phyloP scores from a whole-genome alignment of 1,284 basidiomycete genomes.

The Peniophora sp. region DNA sequence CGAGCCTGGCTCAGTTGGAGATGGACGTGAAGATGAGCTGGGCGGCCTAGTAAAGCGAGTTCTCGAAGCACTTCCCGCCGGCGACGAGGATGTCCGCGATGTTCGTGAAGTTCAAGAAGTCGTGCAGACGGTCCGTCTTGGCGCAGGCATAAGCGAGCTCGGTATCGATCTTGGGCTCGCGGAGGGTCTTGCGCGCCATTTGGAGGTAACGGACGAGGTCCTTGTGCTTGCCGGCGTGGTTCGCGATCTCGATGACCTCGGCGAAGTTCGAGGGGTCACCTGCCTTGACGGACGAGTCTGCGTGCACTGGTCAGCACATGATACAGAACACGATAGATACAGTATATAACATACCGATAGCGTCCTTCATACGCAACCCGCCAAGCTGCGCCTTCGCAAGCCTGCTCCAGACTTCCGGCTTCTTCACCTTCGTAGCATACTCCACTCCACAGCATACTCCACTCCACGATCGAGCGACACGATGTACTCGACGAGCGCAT shows the following conservation, averaged over 20 bases:
- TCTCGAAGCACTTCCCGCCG: slow-evolving; percentile 99
- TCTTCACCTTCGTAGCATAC: slow-evolving; percentile 95
- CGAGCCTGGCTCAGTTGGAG: slow-evolving; percentile 97
- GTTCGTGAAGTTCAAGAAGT: slow-evolving; percentile 98
- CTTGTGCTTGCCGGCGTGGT: slow-evolving; percentile 95
- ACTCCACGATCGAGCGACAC: slow-evolving; percentile 96
- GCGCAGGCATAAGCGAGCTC: slow-evolving; percentile 96
- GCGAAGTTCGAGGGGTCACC: slow-evolving; percentile 93
- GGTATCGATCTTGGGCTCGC: slow-evolving; percentile 98
- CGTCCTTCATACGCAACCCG: slow-evolving; percentile 96
- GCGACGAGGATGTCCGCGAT: slow-evolving; percentile 95
- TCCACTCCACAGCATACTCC: no score
- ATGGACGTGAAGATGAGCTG: slow-evolving; percentile 95
- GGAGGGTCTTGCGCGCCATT: slow-evolving; percentile 97
- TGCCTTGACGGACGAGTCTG: slow-evolving; percentile 98
- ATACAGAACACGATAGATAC: no score
- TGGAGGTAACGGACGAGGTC: slow-evolving; percentile 97
- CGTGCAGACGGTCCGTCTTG: slow-evolving; percentile 93
- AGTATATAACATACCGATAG: slow-evolving; percentile 65
- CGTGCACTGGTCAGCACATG: slow-evolving; percentile 1
- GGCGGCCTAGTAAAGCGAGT: slow-evolving; percentile 95
- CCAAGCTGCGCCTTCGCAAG: slow-evolving; percentile 99
- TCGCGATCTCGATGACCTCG: slow-evolving; percentile 96
- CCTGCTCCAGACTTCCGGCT: slow-evolving; percentile 94
- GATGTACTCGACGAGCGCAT: slow-evolving; percentile 96